These are phyloP conservation scores for Botrytis galanthina DNA, from an alignment of 2,329 filamentous ascomycete genomes.

Conservation along the genomic window DNA sequence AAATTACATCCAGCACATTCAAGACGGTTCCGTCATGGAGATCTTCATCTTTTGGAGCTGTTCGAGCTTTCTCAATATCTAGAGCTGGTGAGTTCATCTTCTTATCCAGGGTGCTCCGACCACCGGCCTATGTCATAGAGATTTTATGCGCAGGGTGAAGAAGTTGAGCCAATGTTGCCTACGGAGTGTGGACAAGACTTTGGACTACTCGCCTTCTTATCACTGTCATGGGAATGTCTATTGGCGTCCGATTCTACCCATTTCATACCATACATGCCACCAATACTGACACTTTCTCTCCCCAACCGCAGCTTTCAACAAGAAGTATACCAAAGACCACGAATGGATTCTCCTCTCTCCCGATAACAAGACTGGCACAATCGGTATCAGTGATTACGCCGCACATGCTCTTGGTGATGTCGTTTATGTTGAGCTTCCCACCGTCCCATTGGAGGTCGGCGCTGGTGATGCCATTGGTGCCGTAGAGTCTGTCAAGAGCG, in stretches of 20 bases:
- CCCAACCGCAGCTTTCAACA: conserved; percentile 39
- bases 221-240: neutral
- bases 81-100: conserved; percentile 41
- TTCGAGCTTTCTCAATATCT: conserved; percentile 49
- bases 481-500: conserved; percentile 97
- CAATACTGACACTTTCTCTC: conserved; percentile 7
- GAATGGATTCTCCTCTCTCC: conserved; percentile 93
- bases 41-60: conserved; percentile 35
- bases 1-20: conserved; percentile 27
- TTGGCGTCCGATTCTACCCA: neutral
- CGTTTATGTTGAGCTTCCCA: conserved; percentile 93
- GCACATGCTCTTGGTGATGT: conserved; percentile 92
- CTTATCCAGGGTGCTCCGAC: neutral
- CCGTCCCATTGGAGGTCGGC: conserved; percentile 62
- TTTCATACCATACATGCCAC: neutral
- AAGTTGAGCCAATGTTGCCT: neutral
- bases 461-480: conserved; percentile 86
- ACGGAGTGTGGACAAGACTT: neutral
- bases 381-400: conserved; percentile 89
- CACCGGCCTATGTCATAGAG: neutral
- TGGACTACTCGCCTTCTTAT: neutral
- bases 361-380: conserved; percentile 75
- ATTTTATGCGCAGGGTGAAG: neutral
- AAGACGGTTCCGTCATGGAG: conserved; percentile 30
- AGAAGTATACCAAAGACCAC: conserved; percentile 95